A percentile compares a stretch with the other conserved stretches of the same genome.
phyloP scores from a whole-genome alignment of 164 flowering plant genomes.

The Annona squamosa region DNA sequence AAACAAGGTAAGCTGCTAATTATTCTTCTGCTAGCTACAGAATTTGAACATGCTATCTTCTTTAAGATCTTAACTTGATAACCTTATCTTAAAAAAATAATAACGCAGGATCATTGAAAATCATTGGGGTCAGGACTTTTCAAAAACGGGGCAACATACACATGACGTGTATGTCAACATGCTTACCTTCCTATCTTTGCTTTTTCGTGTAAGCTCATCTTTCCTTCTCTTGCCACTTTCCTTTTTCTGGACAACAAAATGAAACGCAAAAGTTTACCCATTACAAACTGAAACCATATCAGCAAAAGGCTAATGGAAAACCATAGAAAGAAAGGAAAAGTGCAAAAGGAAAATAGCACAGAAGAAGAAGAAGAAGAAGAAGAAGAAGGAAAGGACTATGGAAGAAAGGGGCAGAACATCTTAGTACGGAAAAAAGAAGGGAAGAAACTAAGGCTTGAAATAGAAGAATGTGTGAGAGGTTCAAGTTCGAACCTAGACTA shows the following conservation, averaged over 20 bases:
- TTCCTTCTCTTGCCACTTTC: slow-evolving; percentile 75
- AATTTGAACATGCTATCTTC: background rate
- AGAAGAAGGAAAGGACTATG: background rate
- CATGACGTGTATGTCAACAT: too few species aligned
- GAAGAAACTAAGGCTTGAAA: too few species aligned
- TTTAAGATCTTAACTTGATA: background rate
- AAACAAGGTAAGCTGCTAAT: background rate
- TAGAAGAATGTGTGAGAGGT: too few species aligned
- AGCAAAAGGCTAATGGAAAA: background rate
- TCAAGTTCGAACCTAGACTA: too few species aligned
- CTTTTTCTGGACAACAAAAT: slow-evolving; percentile 44
- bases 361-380: background rate
- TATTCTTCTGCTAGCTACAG: background rate
- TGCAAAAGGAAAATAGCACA: background rate
- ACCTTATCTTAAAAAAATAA: background rate
- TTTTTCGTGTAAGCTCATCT: slow-evolving; percentile 60
- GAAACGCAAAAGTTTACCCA: background rate
- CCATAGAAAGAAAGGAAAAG: too few species aligned
- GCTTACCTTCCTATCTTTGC: slow-evolving; percentile 61
- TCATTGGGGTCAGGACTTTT: background rate
- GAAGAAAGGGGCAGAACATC: too few species aligned
- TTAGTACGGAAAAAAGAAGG: too few species aligned
- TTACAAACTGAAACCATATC: background rate
- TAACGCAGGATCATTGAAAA: background rate
- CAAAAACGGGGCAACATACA: background rate